Evolutionary conservation across 2,329 filamentous ascomycete species (phyloP), one percentile per base, ranked within the genome.

Genomic region (Magnaporthales sp.): DNA sequence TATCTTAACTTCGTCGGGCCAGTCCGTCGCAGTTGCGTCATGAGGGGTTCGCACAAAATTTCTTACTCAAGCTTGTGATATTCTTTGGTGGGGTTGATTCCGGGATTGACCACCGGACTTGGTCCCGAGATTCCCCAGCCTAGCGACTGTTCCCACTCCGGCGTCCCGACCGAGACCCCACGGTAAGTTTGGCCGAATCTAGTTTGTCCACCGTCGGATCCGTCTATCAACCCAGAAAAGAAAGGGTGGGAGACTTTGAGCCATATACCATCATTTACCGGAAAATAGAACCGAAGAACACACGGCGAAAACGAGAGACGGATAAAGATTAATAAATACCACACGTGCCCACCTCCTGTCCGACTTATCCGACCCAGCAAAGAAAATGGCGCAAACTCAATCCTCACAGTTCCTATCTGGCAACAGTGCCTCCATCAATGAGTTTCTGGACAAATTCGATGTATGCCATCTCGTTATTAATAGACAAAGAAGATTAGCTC

Each of bases 391-490:
- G 32, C 27, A 30, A 22, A 56, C 63, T 22, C 24, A 30, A 46
- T 26, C 62, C 46, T 66, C 86, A n/a, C 84, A 84, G 70, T 84
- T 93, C 75, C 83, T 99, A 70, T 94, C 89, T 51, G 93, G 93
- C 76, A 88, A 98, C 75, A 84, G 85, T 70, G 81, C 85, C 67
- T 91, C 86, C 61, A 91, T 97, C 71, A 86, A 89, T 64, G 88
- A 90, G 65, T 99, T 99, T 76, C 82, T 99, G 68, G 89, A 92
- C 79, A 87, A 87, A 75, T 99, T 97, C 75, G 95, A 99, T 82
- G 95, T 97, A 80, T 79, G 92, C 83, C 70, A 75, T 78, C 74
- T 67, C 66, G 3, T 19, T 30, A 15, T 32, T 10, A 6, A 30
- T n/a, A 11, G 19, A 30, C 38, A 2, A 54, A 22, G 13, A 22